A percentile compares a stretch with the other conserved stretches of the same genome.
phyloP scores from a whole-genome alignment of 2,329 filamentous ascomycete species.

The Trichophyton mentagrophytes region DNA sequence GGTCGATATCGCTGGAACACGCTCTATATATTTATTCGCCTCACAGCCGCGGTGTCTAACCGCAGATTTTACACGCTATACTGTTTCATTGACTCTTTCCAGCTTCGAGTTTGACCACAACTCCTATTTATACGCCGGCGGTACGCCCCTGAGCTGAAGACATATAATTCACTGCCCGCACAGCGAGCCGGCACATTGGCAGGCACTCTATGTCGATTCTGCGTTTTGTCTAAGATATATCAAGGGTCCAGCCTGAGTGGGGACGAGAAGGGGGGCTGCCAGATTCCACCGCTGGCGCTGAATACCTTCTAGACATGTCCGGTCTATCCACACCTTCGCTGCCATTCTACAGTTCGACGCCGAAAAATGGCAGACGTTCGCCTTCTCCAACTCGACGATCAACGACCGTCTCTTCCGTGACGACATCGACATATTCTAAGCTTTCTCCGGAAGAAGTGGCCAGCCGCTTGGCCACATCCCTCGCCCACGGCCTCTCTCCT shows the following conservation, averaged over 20 bases:
- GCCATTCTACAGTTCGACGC: conserved; percentile 42
- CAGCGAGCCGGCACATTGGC: background rate
- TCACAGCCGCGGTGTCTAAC: background rate
- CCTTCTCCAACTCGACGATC: conserved; percentile 11
- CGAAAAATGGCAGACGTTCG: conserved; percentile 11
- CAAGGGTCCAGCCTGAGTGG: background rate
- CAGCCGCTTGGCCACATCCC: conserved; percentile 64
- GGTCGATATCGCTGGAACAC: background rate
- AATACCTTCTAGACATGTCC: conserved; percentile 43
- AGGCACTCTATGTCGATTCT: background rate
- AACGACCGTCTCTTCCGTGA: conserved; percentile 16
- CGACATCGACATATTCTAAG: conserved; percentile 43
- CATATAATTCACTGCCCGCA: background rate
- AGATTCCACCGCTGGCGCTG: background rate
- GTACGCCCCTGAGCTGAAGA: background rate
- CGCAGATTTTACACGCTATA: background rate
- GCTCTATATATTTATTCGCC: background rate
- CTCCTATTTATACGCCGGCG: background rate
- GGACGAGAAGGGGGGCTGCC: conserved; percentile 7
- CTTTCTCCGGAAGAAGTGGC: conserved; percentile 71
- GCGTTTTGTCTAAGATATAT: conserved; percentile 1
- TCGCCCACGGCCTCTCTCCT: conserved; percentile 66
- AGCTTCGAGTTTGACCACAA: background rate
- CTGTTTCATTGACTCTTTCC: background rate
- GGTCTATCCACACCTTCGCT: conserved; percentile 46